Evolutionary conservation across 257 asterid species (phyloP), one percentile per base, ranked within the genome.

Genomic region (Solanum appendiculatum): DNA sequence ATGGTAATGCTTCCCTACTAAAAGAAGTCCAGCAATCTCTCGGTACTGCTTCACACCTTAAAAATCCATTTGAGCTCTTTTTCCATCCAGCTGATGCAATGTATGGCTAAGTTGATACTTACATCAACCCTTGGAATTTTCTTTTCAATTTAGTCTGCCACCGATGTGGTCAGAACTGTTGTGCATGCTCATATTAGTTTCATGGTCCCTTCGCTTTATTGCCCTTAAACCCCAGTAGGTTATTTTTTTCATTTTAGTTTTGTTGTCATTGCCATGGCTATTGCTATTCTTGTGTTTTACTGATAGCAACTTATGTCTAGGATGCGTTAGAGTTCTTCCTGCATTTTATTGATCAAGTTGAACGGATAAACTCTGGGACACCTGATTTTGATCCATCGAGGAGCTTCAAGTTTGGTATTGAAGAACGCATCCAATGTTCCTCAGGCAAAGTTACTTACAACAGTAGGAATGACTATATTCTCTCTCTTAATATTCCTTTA

Each of bases 281-380:
- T 18, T 36, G 15, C 82, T 82, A 34, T 77, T 85, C 84, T 81
- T 58, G 33, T 68, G 64, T 80, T 69, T 75, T 86, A 84, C 83
- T 91, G 87, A 92, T 88, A 46, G 54, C 88, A 72, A 82, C 12
- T 72, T 60, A 39, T 86, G 60, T 91, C 44, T 89, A 97, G 99
- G 99, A 97, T 90, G 98, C 98, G 56, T 92, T 97, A 89, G 99
- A 97, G 92, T 97, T 95, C 92, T 97, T 97, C 93, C 95, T 97
- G 40, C 99, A 97, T 92, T 95, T 97, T 75, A 92, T 96, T 86
- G 99, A 97, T 88, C 99, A 95, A 91, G 96, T 95, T 86, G 99
- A 97, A 91, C 92, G 96, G 88, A 88, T 84, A 87, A 94, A 97
- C 92, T 37, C 93, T 34, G 95, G 91, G 88, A 92, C 89, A 91